Percentiles rank a stretch among this genome's conserved stretches.
phyloP scores from a whole-genome alignment of 179 eudicot species.

The Gypsophila paniculata region DNA sequence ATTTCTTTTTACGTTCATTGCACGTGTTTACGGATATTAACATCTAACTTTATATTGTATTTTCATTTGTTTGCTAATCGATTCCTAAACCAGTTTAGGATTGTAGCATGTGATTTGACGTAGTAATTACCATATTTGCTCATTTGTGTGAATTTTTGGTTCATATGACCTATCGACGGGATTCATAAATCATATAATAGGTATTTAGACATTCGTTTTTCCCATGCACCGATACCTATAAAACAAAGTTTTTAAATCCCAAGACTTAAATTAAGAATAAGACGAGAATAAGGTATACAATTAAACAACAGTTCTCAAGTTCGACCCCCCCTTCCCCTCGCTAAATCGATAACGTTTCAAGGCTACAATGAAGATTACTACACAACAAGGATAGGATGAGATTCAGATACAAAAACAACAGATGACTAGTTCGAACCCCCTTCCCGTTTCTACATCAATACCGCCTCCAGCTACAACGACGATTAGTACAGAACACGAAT shows the following conservation, averaged over 20 bases:
- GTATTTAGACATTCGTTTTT: neutral
- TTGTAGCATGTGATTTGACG: neutral
- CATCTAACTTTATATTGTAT: neutral
- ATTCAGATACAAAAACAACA: too few relatives aligned
- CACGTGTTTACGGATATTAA: too few relatives aligned
- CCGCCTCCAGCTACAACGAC: neutral
- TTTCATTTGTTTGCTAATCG: neutral
- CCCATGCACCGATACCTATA: neutral
- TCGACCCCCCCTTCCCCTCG: neutral
- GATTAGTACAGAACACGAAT: too few relatives aligned
- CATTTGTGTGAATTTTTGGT: neutral
- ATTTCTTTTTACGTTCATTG: neutral
- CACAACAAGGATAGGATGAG: too few relatives aligned
- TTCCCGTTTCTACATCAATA: neutral
- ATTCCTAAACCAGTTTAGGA: too few relatives aligned
- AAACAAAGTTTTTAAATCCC: neutral
- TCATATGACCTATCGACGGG: neutral
- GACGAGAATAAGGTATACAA: too few relatives aligned
- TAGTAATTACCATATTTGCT: neutral
- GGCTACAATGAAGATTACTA: neutral
- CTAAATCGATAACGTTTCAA: too few relatives aligned
- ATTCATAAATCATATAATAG: too few relatives aligned
- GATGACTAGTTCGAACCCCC: neutral
- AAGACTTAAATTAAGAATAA: too few relatives aligned
- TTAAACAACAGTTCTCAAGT: neutral